A percentile compares a stretch with the other conserved stretches of the same genome.
Evolutionary conservation across 2,329 filamentous ascomycete genomes (phyloP).

Genomic region (Onygenales sp.): DNA sequence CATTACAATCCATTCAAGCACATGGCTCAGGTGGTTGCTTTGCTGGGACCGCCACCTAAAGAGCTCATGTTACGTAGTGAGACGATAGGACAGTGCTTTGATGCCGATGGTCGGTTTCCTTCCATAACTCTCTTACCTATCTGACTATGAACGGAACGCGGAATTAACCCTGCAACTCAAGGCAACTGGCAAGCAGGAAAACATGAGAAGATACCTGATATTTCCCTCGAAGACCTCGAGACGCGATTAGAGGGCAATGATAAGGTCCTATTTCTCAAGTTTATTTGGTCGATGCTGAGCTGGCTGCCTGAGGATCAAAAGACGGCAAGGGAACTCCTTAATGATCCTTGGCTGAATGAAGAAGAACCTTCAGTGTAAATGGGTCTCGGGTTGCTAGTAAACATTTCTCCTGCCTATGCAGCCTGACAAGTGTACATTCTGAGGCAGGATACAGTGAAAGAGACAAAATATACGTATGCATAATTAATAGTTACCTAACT

Average conservation of each 20-base stretch:
- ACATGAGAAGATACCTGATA: background rate
- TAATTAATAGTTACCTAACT: too few species aligned
- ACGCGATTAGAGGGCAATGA: slow-evolving; percentile 16
- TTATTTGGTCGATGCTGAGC: slow-evolving; percentile 28
- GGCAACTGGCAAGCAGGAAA: background rate
- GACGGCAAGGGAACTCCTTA: slow-evolving; percentile 28
- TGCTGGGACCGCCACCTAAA: slow-evolving; percentile 28
- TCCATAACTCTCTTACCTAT: too few species aligned
- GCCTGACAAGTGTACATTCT: too few species aligned
- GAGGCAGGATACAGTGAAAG: too few species aligned
- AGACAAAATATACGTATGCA: too few species aligned
- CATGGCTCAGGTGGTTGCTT: slow-evolving; percentile 28
- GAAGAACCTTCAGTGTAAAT: too few species aligned
- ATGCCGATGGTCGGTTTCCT: slow-evolving; percentile 8
- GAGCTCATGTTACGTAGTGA: slow-evolving; percentile 25
- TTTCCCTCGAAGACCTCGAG: slow-evolving; percentile 12
- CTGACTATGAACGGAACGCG: too few species aligned
- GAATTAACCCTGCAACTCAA: too few species aligned
- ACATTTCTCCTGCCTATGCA: too few species aligned
- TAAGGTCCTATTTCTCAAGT: slow-evolving; percentile 25
- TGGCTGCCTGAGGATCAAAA: slow-evolving; percentile 31
- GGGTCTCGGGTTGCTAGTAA: too few species aligned
- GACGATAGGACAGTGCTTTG: slow-evolving; percentile 12
- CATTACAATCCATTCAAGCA: slow-evolving; percentile 15
- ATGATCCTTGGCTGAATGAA: slow-evolving; percentile 25